Base-by-base conservation (phyloP, 495 filamentous ascomycete genomes). In the Aspergillus sparsus region DNA sequence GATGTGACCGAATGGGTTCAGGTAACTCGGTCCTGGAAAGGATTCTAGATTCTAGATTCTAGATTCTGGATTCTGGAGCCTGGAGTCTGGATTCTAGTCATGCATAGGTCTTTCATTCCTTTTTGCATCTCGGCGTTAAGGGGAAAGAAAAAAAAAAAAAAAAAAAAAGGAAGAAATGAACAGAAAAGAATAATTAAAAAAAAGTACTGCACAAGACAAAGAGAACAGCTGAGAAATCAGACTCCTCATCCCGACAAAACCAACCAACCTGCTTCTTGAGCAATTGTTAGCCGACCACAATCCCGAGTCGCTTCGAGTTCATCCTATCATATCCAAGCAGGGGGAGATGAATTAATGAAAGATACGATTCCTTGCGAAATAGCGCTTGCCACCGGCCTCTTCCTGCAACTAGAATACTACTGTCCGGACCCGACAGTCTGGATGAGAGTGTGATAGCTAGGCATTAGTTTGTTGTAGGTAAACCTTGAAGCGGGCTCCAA, bases 381-480 rank as follows among this genome's bases (percentile, higher is more conserved):
- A 49, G 55, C 51, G 55, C 33, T 39, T 15, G 53, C 51, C 53
- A 60, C 53, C 66, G 59, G 32, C 36, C 45, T 61, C 63, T 58
- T 59, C 65, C 55, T 55, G 58, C 65, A 55, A 42, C 58, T 10
- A 39, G 49, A 63, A 63, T 58, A 61, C 57, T 55, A 54, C 60
- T 46, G 56, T 51, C 57, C 50, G 66, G 66, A 61, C 66, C 66
- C 66, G 66, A 68, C 66, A 68, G 60, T 68, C 60, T 68, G 66
- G 66, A 21, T 61, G 59, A 65, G 47, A 46, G 62, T 63, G 66
- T 68, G 60, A 65, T 68, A 65, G 60, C 64, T 63, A 41, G 60
- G 66, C 66, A 68, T 68, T 68, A 68, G 66, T 60, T 46, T 57
- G 47, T 55, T 46, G 49, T 45, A 51, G 21, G 55, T 42, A 36